These are phyloP conservation scores for Rhynchospora breviuscula DNA, from an alignment of 176 grass and related monocot genomes.

Conservation along the genomic window DNA sequence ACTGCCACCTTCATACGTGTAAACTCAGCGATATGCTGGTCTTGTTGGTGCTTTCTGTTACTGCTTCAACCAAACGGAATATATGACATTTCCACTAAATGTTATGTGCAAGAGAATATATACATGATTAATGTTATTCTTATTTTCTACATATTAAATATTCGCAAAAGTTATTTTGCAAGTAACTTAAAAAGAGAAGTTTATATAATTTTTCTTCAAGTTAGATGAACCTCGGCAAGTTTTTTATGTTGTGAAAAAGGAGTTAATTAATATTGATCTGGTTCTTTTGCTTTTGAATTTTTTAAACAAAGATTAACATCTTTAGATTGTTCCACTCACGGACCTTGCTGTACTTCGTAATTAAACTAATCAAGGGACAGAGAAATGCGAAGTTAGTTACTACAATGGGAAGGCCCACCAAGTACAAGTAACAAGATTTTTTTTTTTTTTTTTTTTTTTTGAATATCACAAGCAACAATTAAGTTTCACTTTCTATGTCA, in stretches of 20 bases:
- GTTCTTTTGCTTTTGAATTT: neutral
- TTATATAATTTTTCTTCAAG: neutral
- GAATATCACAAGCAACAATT: too few species aligned
- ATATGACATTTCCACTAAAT: neutral
- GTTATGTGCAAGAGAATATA: neutral
- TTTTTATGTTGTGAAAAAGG: neutral
- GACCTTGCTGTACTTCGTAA: neutral
- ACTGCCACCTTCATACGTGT: neutral
- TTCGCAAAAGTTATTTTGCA: neutral
- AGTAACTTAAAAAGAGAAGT: neutral
- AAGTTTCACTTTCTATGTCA: neutral
- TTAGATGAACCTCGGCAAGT: neutral
- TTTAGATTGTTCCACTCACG: neutral
- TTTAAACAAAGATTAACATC: neutral
- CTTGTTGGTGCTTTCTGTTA: neutral
- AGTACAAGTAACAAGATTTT: neutral
- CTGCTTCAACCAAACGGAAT: neutral
- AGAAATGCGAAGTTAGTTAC: neutral
- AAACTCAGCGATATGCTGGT: neutral
- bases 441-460: too few species aligned
- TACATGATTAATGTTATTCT: neutral
- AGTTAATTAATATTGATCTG: neutral
- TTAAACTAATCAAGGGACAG: neutral
- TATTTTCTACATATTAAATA: neutral
- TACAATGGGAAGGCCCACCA: neutral